Base-by-base conservation (phyloP, 2,329 filamentous ascomycete species). In the Exserohilum turcica region DNA sequence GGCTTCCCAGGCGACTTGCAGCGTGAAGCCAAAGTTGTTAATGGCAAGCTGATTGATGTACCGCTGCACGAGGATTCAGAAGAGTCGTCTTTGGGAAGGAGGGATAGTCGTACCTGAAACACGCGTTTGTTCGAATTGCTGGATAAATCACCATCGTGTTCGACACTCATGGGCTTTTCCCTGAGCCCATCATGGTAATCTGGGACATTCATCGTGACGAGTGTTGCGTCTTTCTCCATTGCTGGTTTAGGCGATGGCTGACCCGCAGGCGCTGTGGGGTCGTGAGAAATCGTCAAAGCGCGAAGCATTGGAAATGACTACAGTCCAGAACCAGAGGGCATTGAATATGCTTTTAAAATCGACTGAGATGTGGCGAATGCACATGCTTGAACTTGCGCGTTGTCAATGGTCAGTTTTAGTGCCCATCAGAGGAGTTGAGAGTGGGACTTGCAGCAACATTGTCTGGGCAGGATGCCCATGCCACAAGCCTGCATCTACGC, bases 11-110 rank as follows among this genome's bases (percentile, higher is more conserved):
- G 49, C 57, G 13, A 40, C 32, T 45, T 56, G 56, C 8, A 61
- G 36, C 13, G 40, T 52, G 19, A 63, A 53, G 6, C 58, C 47
- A 32, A 64, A 64, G 13, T 54, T 53, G 18, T 56, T 44, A 18
- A 56, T 58, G 8, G 54, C 49, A 13, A 50, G 16, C 15, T 53
- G 44, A 27, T 56, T 57, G 32, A 64, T 64, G 43, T 62, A 64
- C 13, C 60, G 56, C 60, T 63, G 16, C 8, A 29, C 3, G 3
- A 27, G 2, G 29, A 15, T n/a, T 45, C 5, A 45, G 43, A 8
- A 36, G 15, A 9, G 13, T 18, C 31, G 5, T 10, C 13, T 9
- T 9, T 18, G 6, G 18, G 6, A 9, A 16, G n/a, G 29, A 28
- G 2, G 10, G 38, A 29, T 8, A 16, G 16, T n/a, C 27, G 24